Evolutionary conservation across 306 rosid species (phyloP), one percentile per base, ranked within the genome.

Genomic region (Carpinus fangiana): DNA sequence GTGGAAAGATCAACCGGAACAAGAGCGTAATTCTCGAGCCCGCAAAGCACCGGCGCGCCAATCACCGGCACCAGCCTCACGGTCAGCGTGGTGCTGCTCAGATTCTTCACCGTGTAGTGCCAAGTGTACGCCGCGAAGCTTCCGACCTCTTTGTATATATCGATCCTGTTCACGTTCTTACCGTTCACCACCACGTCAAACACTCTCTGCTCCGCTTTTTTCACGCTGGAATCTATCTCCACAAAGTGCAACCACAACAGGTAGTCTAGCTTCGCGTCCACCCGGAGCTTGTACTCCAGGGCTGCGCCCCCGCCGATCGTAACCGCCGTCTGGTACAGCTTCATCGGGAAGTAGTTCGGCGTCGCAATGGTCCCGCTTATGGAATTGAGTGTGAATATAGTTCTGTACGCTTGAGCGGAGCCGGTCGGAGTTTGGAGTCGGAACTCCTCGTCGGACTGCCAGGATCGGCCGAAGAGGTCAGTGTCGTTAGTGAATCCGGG

Each of bases 251-350:
- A 60, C 98, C 97, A 92, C 83, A 94, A 38, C 78, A 90, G 73
- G 76, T 94, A 94, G 74, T 94, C 98, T 14, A 90, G 90, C 90
- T 92, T 92, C 18, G 98, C 98, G 46, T 95, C 98, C 77, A 95
- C 97, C 8, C 9, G 52, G 82, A 95, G 81, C 59, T 83, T 76
- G 73, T 92, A 95, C 80, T 79, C 90, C 89, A 95, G 56, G 2
- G 8, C 50, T 2, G 79, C 86, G 4, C 84, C 87, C 0, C 80
- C 89, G 17, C 81, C 88, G 36, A 81, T 53, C 0, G 82, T 76
- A 55, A 73, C 85, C 72, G 96, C 98, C 54, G 90, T 78, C 81
- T 91, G 90, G 78, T 92, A 95, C 50, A 95, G 81, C 77, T 86
- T 95, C 87, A 57, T 80, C 68, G 98, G 97, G 41, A 92, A 87